Evolutionary conservation across 2,329 filamentous ascomycete genomes (phyloP).

Genomic region (Alternaria viburni): DNA sequence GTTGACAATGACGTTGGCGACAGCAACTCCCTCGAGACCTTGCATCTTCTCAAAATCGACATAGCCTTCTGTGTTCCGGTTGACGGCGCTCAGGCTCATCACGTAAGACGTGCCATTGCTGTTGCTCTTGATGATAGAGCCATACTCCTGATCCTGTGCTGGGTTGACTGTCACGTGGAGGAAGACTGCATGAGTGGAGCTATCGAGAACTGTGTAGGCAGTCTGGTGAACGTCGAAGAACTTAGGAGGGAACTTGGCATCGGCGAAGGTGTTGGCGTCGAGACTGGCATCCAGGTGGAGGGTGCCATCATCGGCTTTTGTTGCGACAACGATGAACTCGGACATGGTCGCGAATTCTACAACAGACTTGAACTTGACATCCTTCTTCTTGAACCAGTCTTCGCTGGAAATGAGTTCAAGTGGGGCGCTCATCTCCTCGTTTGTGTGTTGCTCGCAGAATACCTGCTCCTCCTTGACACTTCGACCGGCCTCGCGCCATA

Average conservation of each 20-base stretch:
- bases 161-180: conserved; percentile 85
- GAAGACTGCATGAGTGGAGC: conserved; percentile 92
- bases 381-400: conserved; percentile 75
- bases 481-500: conserved; percentile 65
- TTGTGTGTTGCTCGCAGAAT: conserved; percentile 68
- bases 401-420: conserved; percentile 77
- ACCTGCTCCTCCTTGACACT: conserved; percentile 68
- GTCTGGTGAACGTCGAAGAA: conserved; percentile 79
- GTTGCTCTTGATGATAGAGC: conserved; percentile 95
- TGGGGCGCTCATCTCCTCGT: conserved; percentile 67
- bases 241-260: conserved; percentile 84
- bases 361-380: conserved; percentile 71
- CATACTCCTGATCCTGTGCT: conserved; percentile 70
- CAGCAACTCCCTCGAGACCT: conserved; percentile 84
- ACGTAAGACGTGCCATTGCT: conserved; percentile 97
- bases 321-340: conserved; percentile 92
- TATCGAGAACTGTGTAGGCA: conserved; percentile 92
- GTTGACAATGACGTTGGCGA: conserved; percentile 88
- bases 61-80: conserved; percentile 76
- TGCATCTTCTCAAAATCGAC: conserved; percentile 97
- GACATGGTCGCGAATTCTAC: conserved; percentile 92
- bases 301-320: conserved; percentile 68
- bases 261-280: conserved; percentile 81
- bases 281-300: conserved; percentile 82
- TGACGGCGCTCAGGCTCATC: conserved; percentile 79